Conservation (phyloP, 1,284 basidiomycete genomes). For the Pascua guehoae region DNA sequence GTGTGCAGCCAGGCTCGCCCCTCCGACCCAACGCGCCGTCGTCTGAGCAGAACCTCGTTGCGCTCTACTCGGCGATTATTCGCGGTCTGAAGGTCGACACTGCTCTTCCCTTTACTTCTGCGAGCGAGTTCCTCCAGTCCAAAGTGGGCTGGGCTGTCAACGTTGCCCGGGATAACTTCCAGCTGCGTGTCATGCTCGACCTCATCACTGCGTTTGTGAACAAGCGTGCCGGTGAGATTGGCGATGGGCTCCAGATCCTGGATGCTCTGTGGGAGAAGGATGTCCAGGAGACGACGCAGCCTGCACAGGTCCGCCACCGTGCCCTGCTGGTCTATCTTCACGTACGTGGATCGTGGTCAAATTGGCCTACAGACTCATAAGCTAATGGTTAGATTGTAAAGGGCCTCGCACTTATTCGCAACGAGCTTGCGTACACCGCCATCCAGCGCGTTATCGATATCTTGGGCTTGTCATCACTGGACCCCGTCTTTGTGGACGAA, state of each 20-base stretch:
- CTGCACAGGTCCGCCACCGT: conserved; percentile 20
- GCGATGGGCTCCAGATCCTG: conserved; percentile 50
- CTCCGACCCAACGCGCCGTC: conserved; percentile 8
- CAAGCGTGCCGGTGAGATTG: conserved; percentile 61
- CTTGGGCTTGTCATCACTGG: conserved; percentile 57
- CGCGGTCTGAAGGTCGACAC: conserved; percentile 58
- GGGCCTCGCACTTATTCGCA: conserved; percentile 70
- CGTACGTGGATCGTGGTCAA: conserved; percentile 14
- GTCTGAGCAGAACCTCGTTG: conserved; percentile 60
- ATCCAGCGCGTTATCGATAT: conserved; percentile 65
- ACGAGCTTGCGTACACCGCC: conserved; percentile 59
- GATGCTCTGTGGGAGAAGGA: conserved; percentile 52
- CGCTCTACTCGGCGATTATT: conserved; percentile 64
- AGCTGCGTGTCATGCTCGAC: conserved; percentile 61
- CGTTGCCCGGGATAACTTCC: conserved; percentile 56
- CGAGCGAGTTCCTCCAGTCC: conserved; percentile 54
- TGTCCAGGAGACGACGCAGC: conserved; percentile 30
- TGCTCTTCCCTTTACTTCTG: conserved; percentile 6
- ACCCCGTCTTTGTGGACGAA: conserved; percentile 33
- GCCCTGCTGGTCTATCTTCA: conserved; percentile 28
- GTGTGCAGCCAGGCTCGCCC: conserved; percentile 1
- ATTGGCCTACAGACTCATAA: not conserved
- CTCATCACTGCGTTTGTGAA: conserved; percentile 69
- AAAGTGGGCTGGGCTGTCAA: conserved; percentile 61
- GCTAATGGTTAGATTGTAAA: conserved; percentile 61